These are phyloP conservation scores for Brassica cretica DNA, from an alignment of 345 rosid species.

Conservation along the genomic window DNA sequence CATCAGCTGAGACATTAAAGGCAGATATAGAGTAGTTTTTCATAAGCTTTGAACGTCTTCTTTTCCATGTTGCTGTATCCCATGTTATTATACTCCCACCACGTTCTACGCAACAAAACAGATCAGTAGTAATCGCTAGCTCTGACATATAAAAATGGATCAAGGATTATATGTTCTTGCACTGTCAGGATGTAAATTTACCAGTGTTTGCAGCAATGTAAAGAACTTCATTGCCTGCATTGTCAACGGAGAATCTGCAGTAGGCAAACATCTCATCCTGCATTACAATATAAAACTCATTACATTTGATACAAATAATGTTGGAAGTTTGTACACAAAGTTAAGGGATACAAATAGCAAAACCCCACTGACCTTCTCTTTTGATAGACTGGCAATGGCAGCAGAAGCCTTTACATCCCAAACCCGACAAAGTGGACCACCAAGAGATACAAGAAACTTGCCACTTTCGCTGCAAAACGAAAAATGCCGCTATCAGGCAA, in stretches of 20 bases:
- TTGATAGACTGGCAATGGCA: conserved; percentile 61
- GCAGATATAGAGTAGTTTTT: conserved; percentile 58
- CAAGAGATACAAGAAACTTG: conserved; percentile 79
- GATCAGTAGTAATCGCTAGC: conserved; percentile 4
- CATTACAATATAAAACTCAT: neutral
- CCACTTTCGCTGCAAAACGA: conserved; percentile 68
- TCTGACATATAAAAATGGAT: neutral
- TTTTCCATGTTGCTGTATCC: conserved; percentile 69
- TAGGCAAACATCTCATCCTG: conserved; percentile 84
- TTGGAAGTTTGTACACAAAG: neutral
- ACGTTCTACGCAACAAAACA: conserved; percentile 44
- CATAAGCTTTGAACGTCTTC: conserved; percentile 55
- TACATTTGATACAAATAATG: neutral
- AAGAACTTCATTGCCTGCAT: conserved; percentile 53
- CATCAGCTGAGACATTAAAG: conserved; percentile 79
- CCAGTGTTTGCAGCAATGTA: conserved; percentile 80
- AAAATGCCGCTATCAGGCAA: conserved; percentile 30
- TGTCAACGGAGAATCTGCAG: conserved; percentile 69
- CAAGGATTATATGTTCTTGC: neutral
- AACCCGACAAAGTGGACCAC: conserved; percentile 74
- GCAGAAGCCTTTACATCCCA: conserved; percentile 73
- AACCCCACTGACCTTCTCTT: conserved; percentile 51
- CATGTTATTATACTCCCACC: conserved; percentile 74
- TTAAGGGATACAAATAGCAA: neutral
- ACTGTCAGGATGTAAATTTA: conserved; percentile 26